phyloP scores from a whole-genome alignment of 345 rosid species.

The Pistacia integerrima region DNA sequence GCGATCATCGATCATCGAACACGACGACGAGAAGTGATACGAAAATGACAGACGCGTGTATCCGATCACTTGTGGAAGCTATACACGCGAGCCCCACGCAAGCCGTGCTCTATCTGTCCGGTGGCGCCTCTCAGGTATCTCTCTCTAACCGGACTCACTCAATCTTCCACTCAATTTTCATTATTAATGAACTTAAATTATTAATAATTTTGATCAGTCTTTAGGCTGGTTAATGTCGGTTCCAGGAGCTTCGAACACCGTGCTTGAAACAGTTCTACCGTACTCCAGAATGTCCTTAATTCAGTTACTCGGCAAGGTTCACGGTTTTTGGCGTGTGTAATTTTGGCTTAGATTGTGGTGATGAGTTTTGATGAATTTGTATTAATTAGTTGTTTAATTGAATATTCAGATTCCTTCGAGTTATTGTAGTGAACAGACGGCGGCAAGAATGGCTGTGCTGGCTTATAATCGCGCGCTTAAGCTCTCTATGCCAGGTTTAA shows the following conservation, averaged over 20 bases:
- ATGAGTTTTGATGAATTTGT: background rate
- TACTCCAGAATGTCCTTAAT: conserved; percentile 65
- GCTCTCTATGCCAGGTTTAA: conserved; percentile 73
- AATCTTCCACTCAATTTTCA: background rate
- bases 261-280: conserved; percentile 84
- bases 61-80: conserved; percentile 66
- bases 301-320: conserved; percentile 77
- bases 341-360: background rate
- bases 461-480: conserved; percentile 91
- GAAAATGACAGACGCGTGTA: conserved; percentile 57
- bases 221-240: conserved; percentile 78
- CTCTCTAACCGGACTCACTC: background rate
- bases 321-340: background rate
- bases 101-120: conserved; percentile 76
- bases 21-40: conserved; percentile 6
- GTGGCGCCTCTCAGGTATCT: conserved; percentile 85
- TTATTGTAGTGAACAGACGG: conserved; percentile 56
- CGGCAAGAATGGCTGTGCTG: conserved; percentile 72
- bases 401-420: conserved; percentile 60
- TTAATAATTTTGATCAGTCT: conserved; percentile 41
- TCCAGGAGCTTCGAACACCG: conserved; percentile 88
- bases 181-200: background rate
- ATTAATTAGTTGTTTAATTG: background rate
- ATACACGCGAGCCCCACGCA: conserved; percentile 71
- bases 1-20: background rate